These are phyloP conservation scores for Harringtonia aguacate DNA, from an alignment of 2,329 filamentous ascomycete genomes.

Conservation along the genomic window DNA sequence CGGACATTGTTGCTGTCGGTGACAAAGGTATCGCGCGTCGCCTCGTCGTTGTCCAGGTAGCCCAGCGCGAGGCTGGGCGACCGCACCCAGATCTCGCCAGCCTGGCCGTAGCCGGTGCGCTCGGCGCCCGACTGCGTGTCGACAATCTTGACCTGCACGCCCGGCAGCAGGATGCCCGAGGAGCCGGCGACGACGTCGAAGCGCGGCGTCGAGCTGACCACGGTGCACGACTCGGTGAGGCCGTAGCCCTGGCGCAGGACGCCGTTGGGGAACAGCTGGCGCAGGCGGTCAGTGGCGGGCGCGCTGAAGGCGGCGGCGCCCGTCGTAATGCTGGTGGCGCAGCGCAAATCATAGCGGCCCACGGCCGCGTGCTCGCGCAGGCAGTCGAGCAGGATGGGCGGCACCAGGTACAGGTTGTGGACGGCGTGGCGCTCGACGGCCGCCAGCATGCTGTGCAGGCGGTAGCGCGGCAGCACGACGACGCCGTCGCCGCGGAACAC, in stretches of 20 bases:
- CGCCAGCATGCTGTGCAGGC: background rate
- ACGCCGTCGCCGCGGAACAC: background rate
- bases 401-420: background rate
- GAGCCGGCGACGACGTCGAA: background rate
- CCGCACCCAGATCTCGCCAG: background rate
- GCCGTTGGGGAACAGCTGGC: background rate
- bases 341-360: background rate
- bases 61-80: background rate
- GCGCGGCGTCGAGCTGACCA: background rate
- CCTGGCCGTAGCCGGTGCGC: background rate
- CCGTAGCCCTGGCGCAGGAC: background rate
- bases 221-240: no score
- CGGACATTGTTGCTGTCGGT: background rate
- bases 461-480: background rate
- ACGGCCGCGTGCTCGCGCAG: background rate
- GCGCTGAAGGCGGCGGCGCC: background rate
- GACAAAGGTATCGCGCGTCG: background rate
- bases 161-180: background rate
- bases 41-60: background rate
- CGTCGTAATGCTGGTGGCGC: background rate
- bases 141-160: background rate
- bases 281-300: background rate
- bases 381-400: background rate
- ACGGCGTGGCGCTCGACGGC: background rate
- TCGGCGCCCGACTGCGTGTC: background rate